Conservation (phyloP, 352 stramenopile genomes). For the Phytophthora parvispora region DNA sequence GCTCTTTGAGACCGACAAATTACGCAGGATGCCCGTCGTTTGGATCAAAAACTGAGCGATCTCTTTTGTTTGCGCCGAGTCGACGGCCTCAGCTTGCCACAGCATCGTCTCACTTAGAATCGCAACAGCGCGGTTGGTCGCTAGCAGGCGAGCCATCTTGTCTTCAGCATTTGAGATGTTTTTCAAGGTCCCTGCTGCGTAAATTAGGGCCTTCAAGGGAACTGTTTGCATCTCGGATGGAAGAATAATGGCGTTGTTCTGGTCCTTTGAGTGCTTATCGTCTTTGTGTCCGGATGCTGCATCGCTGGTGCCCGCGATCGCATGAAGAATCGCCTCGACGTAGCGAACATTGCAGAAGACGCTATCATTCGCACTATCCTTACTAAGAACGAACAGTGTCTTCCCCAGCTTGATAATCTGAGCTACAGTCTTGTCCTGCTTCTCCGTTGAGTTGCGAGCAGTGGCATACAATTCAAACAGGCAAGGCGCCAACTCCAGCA, state of each 20-base stretch:
- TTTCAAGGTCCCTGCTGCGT: slow-evolving; percentile 75
- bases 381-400: slow-evolving; percentile 78
- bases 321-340: slow-evolving; percentile 63
- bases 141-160: slow-evolving; percentile 69
- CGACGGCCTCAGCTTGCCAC: slow-evolving; percentile 39
- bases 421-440: slow-evolving; percentile 1
- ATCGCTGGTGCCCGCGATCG: slow-evolving; percentile 41
- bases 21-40: slow-evolving; percentile 71
- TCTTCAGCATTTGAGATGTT: slow-evolving; percentile 75
- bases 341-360: slow-evolving; percentile 74
- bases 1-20: slow-evolving; percentile 66
- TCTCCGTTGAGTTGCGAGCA: background rate
- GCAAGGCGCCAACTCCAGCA: slow-evolving; percentile 51
- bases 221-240: slow-evolving; percentile 1
- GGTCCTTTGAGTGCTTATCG: slow-evolving; percentile 12
- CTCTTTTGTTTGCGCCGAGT: slow-evolving; percentile 47
- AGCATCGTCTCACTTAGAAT: slow-evolving; percentile 60
- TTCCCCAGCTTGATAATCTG: slow-evolving; percentile 59
- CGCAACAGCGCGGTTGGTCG: slow-evolving; percentile 68
- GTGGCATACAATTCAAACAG: slow-evolving; percentile 50
- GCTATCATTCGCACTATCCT: slow-evolving; percentile 71
- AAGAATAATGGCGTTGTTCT: slow-evolving; percentile 1
- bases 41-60: slow-evolving; percentile 82
- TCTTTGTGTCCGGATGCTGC: slow-evolving; percentile 1
- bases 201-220: slow-evolving; percentile 65